Conservation (phyloP, 78 protist species). For the Dictyostelium brefeldianum region DNA sequence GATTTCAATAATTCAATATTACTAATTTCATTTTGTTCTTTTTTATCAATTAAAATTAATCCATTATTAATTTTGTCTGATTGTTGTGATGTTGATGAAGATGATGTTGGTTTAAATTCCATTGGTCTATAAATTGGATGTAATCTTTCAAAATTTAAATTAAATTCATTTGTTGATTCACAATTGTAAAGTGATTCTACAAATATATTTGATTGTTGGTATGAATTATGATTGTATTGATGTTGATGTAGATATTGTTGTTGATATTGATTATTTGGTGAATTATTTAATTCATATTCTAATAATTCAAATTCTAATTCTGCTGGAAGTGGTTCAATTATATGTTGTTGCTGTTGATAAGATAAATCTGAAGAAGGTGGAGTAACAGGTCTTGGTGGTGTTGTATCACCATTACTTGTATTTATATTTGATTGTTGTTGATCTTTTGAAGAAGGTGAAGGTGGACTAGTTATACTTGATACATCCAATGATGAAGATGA, state of each 20-base stretch:
- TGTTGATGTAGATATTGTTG: background rate
- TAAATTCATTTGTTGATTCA: constrained; percentile 15
- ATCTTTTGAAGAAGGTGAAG: constrained; percentile 12
- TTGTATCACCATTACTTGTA: background rate
- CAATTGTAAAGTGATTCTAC: constrained; percentile 20
- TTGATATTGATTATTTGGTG: constrained; percentile 4
- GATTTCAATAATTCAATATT: constrained; percentile 57
- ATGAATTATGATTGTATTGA: background rate
- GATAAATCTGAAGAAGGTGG: constrained; percentile 7
- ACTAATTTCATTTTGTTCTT: background rate
- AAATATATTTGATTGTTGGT: constrained; percentile 14
- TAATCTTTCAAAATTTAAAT: constrained; percentile 24
- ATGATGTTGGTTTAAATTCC: constrained; percentile 17
- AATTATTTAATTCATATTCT: constrained; percentile 31
- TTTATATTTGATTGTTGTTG: background rate
- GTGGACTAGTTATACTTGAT: background rate
- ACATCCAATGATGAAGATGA: background rate
- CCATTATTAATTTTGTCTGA: background rate
- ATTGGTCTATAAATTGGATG: constrained; percentile 54
- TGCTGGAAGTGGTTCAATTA: constrained; percentile 65
- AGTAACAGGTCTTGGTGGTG: background rate
- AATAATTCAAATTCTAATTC: constrained; percentile 40
- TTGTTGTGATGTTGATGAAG: background rate
- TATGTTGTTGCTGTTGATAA: constrained; percentile 9
- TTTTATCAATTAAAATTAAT: background rate